phyloP scores from a whole-genome alignment of 768 basidiomycete species.

The Tephrocybe sp. region DNA sequence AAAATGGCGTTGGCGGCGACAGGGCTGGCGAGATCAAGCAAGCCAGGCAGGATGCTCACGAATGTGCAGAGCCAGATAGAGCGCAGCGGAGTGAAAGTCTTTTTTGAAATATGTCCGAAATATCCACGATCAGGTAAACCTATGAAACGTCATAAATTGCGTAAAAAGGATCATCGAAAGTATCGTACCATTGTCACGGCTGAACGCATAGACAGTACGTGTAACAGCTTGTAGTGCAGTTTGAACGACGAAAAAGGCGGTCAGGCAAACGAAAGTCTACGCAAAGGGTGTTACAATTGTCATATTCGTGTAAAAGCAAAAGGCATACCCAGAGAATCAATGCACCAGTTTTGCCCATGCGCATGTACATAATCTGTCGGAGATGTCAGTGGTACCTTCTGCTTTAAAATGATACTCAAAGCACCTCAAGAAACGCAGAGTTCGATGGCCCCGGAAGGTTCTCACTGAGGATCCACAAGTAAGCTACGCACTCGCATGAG shows the following conservation, averaged over 20 bases:
- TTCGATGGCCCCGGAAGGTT: slow-evolving; percentile 69
- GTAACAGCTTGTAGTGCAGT: slow-evolving; percentile 82
- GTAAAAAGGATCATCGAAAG: background rate
- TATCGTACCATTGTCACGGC: slow-evolving; percentile 65
- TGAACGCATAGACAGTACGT: slow-evolving; percentile 82
- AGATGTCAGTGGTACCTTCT: background rate
- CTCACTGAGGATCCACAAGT: slow-evolving; percentile 35
- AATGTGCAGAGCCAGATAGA: slow-evolving; percentile 75
- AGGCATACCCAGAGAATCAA: slow-evolving; percentile 71
- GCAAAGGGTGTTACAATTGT: background rate
- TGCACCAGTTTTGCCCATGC: slow-evolving; percentile 76
- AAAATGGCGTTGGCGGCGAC: slow-evolving; percentile 82
- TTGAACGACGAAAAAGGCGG: slow-evolving; percentile 86
- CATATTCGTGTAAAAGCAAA: background rate
- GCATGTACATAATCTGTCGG: slow-evolving; percentile 66
- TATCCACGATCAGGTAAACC: slow-evolving; percentile 77
- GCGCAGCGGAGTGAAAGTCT: slow-evolving; percentile 73
- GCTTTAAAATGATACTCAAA: too few species aligned
- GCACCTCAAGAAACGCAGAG: slow-evolving; percentile 69
- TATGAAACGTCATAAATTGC: slow-evolving; percentile 9
- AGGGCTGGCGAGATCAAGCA: slow-evolving; percentile 76
- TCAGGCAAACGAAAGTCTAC: slow-evolving; percentile 74
- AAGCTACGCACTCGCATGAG: background rate
- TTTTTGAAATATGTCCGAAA: slow-evolving; percentile 65
- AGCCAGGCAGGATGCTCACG: slow-evolving; percentile 65